Evolutionary conservation across 768 basidiomycete species (phyloP).

Genomic region (Lentinula edodes): DNA sequence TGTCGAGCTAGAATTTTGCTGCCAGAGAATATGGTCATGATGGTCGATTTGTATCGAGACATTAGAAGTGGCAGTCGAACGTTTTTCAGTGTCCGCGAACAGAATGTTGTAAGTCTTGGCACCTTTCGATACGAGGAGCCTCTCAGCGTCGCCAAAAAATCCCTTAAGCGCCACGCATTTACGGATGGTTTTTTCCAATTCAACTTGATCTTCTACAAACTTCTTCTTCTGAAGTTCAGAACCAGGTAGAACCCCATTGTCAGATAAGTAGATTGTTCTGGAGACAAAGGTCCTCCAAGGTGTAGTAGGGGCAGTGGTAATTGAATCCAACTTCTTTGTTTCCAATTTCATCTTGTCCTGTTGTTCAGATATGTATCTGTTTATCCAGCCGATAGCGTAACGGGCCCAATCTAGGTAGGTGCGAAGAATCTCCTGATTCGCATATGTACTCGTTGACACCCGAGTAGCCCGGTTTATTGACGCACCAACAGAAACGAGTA

Average conservation of each 20-base stretch:
- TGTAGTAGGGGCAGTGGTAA: background rate
- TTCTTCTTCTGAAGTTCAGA: background rate
- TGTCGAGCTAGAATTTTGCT: background rate
- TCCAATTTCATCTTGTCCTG: slow-evolving; percentile 10
- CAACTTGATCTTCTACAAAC: slow-evolving; percentile 1
- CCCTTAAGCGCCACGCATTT: slow-evolving; percentile 20
- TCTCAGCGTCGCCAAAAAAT: slow-evolving; percentile 30
- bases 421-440: slow-evolving; percentile 13
- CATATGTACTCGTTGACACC: slow-evolving; percentile 14
- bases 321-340: background rate
- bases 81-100: slow-evolving; percentile 19
- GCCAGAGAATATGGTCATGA: background rate
- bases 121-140: slow-evolving; percentile 23
- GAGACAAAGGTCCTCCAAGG: slow-evolving; percentile 12
- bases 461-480: slow-evolving; percentile 27
- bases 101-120: slow-evolving; percentile 41
- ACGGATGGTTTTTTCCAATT: slow-evolving; percentile 12
- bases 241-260: background rate
- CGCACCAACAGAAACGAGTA: slow-evolving; percentile 33
- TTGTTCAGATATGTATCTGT: slow-evolving; percentile 15
- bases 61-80: slow-evolving; percentile 11
- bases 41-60: slow-evolving; percentile 6
- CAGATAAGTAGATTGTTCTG: background rate
- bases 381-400: slow-evolving; percentile 19
- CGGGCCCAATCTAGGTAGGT: slow-evolving; percentile 36